phyloP scores from a whole-genome alignment of 129 eudicot genomes.

The Erigeron canadensis region DNA sequence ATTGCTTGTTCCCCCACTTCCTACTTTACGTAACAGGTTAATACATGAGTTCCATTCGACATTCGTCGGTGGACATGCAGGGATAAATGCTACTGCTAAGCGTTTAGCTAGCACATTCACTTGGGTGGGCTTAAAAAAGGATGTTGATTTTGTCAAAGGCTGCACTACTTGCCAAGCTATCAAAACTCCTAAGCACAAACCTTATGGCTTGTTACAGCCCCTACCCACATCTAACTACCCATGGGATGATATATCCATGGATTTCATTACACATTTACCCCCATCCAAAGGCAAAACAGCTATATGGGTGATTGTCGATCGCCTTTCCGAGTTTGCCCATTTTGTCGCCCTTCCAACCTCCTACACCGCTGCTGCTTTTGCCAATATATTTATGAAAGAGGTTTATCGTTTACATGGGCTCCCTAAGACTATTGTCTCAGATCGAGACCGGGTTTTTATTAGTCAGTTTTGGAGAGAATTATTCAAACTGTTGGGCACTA shows the following conservation, averaged over 20 bases:
- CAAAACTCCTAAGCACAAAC: background rate
- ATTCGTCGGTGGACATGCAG: background rate
- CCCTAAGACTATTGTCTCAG: background rate
- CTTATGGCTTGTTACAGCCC: background rate
- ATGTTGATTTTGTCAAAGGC: background rate
- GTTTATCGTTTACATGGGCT: background rate
- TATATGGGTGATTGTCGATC: background rate
- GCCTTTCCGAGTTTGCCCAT: background rate
- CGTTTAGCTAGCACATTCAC: background rate
- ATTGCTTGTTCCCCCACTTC: background rate
- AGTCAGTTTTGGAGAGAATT: background rate
- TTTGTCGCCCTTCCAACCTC: background rate
- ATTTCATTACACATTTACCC: background rate
- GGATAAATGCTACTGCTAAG: background rate
- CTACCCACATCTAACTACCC: background rate
- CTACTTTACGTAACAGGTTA: background rate
- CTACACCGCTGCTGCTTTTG: background rate
- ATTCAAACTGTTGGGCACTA: background rate
- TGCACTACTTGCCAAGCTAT: background rate
- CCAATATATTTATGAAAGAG: background rate
- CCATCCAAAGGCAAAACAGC: background rate
- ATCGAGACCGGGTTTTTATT: background rate
- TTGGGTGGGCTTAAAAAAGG: background rate
- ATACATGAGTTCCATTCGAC: background rate
- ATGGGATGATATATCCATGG: slow-evolving; percentile 1